Percentiles rank a stretch among this genome's conserved stretches.
Evolutionary conservation across 352 stramenopile genomes (phyloP).

Genomic region (Pythium insidiosum): DNA sequence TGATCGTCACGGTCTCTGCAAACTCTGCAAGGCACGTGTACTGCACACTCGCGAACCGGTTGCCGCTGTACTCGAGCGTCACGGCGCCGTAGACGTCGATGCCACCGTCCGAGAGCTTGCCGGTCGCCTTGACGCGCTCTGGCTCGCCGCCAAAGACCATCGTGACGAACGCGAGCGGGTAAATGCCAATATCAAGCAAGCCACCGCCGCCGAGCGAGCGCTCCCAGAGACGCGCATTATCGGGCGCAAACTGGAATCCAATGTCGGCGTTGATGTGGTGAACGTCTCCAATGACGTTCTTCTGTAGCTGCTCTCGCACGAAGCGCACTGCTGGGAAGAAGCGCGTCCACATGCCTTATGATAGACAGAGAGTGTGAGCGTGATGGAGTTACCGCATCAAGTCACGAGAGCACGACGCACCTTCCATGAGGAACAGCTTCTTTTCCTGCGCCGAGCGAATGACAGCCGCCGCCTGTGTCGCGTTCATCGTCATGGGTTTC

Average conservation of each 20-base stretch:
- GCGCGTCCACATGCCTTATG: slow-evolving; percentile 68
- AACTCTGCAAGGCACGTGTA: slow-evolving; percentile 55
- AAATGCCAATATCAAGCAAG: slow-evolving; percentile 71
- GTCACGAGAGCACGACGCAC: background rate
- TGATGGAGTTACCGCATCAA: background rate
- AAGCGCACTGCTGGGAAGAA: slow-evolving; percentile 73
- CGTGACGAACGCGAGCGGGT: slow-evolving; percentile 60
- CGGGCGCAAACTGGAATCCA: slow-evolving; percentile 36
- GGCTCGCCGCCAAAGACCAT: slow-evolving; percentile 48
- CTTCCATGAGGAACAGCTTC: slow-evolving; percentile 77
- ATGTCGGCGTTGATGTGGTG: slow-evolving; percentile 68
- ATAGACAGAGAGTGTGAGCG: background rate
- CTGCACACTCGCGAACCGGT: slow-evolving; percentile 40
- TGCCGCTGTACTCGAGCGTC: slow-evolving; percentile 37
- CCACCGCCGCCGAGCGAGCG: slow-evolving; percentile 65
- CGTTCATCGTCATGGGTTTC: slow-evolving; percentile 90
- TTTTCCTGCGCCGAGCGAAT: slow-evolving; percentile 53
- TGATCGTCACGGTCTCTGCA: slow-evolving; percentile 60
- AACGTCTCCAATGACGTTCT: slow-evolving; percentile 55
- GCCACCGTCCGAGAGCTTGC: slow-evolving; percentile 33
- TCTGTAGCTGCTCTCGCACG: slow-evolving; percentile 45
- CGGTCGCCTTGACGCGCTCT: slow-evolving; percentile 35
- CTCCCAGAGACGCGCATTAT: slow-evolving; percentile 53
- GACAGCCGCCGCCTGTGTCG: slow-evolving; percentile 59
- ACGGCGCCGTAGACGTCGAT: slow-evolving; percentile 48